Evolutionary conservation across 108 stramenopile species (phyloP), one percentile per base, ranked within the genome.

Genomic region (Cyclotella choctawhatcheeana): DNA sequence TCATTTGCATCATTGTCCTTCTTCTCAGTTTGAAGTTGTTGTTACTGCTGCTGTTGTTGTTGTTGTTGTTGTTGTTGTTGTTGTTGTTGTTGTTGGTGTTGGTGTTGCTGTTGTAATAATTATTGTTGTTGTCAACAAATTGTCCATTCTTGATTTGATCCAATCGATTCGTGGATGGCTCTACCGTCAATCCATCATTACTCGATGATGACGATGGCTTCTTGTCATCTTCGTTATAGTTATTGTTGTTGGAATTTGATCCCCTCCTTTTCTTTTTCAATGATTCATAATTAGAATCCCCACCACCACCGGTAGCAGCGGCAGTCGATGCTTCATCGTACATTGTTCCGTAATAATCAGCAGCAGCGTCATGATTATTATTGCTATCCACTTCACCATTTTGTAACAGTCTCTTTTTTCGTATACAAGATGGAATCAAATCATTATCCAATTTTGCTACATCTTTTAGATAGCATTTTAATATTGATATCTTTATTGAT

Each of bases 401-500:
- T n/a, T n/a, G n/a, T n/a, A n/a, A n/a, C n/a, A 30, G 58, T 12
- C 73, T 64, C 18, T 68, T 77, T 35, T 58, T 66, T 0, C 22
- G 13, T 24, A 58, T 71, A 33, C 32, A 52, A 17, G 43, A 52
- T 14, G 67, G 75, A 44, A 82, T 76, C 34, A 76, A 25, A 30
- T 45, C 63, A 50, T 72, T 69, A 47, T 58, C 43, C 21, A 83
- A 20, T 21, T 78, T 73, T 8, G 85, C 73, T 16, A 76, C 82
- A 55, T 56, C 53, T 16, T 76, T 74, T 24, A 89, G 33, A 40
- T 85, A 82, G 44, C 67, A 16, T 58, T 88, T 58, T 14, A 88
- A 60, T 51, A 90, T 86, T 65, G 86, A 87, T 70, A 88, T 85
- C 44, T 90, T 84, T 60, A 88, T 66, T 43, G 61, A 64, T 0